phyloP scores from a whole-genome alignment of 768 basidiomycete genomes.

The Termitomyces sp. region DNA sequence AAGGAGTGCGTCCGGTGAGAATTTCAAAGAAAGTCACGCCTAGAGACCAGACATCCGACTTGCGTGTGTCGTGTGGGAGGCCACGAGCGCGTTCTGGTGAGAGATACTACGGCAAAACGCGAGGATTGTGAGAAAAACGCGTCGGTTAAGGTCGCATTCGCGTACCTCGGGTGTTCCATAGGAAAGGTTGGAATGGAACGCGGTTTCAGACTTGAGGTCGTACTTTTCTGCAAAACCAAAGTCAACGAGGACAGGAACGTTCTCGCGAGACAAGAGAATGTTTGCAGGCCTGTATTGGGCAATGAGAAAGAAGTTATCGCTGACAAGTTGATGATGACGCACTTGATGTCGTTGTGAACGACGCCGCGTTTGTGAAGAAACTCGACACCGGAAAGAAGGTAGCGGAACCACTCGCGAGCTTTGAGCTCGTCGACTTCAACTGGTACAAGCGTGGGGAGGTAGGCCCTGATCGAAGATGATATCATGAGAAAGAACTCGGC shows the following conservation, averaged over 20 bases:
- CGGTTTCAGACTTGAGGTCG: slow-evolving; percentile 52
- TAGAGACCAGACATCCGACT: slow-evolving; percentile 84
- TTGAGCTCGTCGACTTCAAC: slow-evolving; percentile 80
- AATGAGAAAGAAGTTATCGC: not conserved
- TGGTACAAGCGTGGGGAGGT: slow-evolving; percentile 79
- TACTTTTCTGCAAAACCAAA: slow-evolving; percentile 96
- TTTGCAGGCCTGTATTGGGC: slow-evolving; percentile 70
- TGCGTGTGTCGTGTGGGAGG: slow-evolving; percentile 87
- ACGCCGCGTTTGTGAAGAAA: slow-evolving; percentile 82
- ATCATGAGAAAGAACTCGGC: slow-evolving; percentile 7
- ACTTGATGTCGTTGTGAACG: slow-evolving; percentile 96
- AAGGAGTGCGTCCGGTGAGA: slow-evolving; percentile 87
- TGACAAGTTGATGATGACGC: slow-evolving; percentile 20
- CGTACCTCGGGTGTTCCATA: slow-evolving; percentile 89
- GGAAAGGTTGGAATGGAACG: slow-evolving; percentile 78
- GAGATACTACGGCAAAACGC: slow-evolving; percentile 56
- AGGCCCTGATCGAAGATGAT: slow-evolving; percentile 56
- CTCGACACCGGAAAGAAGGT: slow-evolving; percentile 75
- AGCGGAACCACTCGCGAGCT: slow-evolving; percentile 79
- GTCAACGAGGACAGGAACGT: slow-evolving; percentile 87
- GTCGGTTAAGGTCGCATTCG: not conserved
- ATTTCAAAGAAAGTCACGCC: slow-evolving; percentile 94
- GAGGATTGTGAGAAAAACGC: slow-evolving; percentile 2
- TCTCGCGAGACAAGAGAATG: slow-evolving; percentile 75
- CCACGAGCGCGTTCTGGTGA: slow-evolving; percentile 90